Base-by-base conservation (phyloP, 192 early-diverging fungal genomes). In the Funneliformis geosporum region DNA sequence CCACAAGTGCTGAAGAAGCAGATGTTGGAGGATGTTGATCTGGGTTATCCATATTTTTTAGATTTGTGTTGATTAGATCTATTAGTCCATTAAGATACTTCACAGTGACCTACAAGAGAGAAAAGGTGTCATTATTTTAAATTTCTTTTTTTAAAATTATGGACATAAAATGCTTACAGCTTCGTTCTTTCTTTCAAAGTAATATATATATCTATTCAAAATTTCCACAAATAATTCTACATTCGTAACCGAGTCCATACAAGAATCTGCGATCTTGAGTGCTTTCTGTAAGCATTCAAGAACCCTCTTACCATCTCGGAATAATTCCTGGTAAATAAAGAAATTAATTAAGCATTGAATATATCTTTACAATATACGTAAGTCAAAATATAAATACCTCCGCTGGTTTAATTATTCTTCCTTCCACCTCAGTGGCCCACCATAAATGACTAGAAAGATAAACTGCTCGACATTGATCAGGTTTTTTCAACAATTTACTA, bases 181-280 rank as follows among this genome's bases (percentile, higher is more conserved):
- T 78, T 96, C 93, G 79, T 96, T 97, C 71, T 93, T 87, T 79
- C 91, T 92, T 89, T 97, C 96, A 87, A 94, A 99, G 83, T 94
- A 97, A 86, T 96, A 97, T 65, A 98, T 87, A 77, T 95, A 97
- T 84, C 94, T 87, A 84, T 99, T 97, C 73, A 99, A 84, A 73
- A 99, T 94, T 83, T 99, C 97, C n/a, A 99, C 95, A 90, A 99
- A 97, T 43, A 99, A 85, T 81, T 95, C 93, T 23, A 96, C 94
- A 43, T 94, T 97, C 21, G 96, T 91, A 46, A 90, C 89, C 40
- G 91, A 88, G 74, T 99, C 97, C 89, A 98, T 91, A 59, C 96
- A 95, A 21, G 91, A 91, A 83, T 98, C 97, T 1, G 98, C 97
- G 79, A 97, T 91, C 82, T 97, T 97, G 40, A 98, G 90, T 21